Evolutionary conservation across 352 stramenopile genomes (phyloP).

Genomic region (Nothophytophthora sp.): DNA sequence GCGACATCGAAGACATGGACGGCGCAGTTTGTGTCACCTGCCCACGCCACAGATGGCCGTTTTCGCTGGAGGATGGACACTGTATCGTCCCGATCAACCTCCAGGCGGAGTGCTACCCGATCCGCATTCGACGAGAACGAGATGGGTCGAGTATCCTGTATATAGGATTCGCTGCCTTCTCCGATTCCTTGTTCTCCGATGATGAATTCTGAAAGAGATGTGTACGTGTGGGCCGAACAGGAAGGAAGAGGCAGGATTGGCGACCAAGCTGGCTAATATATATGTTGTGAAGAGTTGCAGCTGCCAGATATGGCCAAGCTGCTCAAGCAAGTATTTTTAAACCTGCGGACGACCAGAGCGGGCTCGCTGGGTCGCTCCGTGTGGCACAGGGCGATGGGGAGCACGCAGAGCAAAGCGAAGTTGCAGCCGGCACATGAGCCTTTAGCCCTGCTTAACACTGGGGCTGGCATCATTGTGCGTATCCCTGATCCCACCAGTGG

Average conservation of each 20-base stretch:
- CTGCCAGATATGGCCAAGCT: too few species aligned
- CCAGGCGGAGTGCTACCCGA: conserved; percentile 62
- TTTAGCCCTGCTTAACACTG: conserved; percentile 41
- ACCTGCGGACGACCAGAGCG: too few species aligned
- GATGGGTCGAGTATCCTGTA: conserved; percentile 60
- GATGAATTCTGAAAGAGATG: conserved; percentile 89
- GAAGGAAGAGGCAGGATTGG: too few species aligned
- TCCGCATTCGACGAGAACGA: conserved; percentile 44
- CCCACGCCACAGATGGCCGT: conserved; percentile 81
- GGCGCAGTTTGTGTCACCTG: conserved; percentile 71
- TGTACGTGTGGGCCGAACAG: too few species aligned
- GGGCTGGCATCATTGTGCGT: conserved; percentile 54
- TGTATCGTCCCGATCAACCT: conserved; percentile 56
- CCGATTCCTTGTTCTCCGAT: conserved; percentile 61
- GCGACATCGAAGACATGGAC: conserved; percentile 87
- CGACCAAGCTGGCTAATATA: too few species aligned
- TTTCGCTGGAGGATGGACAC: conserved; percentile 74
- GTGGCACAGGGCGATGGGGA: conserved; percentile 31
- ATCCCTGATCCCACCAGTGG: conserved; percentile 23
- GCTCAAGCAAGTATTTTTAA: too few species aligned
- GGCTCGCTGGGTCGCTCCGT: too few species aligned
- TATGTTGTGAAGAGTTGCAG: too few species aligned
- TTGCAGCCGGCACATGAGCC: conserved; percentile 33
- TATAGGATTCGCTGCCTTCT: conserved; percentile 66
- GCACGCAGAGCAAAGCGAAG: conserved; percentile 26